These are phyloP conservation scores for Puccinia hordei DNA, from an alignment of 1,284 basidiomycete genomes.

Conservation along the genomic window DNA sequence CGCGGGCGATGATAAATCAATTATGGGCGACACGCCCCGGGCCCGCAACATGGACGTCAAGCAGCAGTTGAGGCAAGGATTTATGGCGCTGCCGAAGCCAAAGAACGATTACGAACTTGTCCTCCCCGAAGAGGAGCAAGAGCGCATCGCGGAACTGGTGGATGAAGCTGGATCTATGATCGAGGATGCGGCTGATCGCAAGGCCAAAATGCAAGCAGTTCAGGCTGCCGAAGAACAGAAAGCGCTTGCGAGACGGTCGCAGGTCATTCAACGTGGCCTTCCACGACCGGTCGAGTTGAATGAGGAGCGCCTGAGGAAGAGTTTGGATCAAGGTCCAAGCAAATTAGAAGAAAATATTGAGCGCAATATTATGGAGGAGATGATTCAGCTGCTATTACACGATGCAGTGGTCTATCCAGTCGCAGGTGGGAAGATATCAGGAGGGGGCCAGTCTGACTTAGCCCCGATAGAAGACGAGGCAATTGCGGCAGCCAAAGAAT, in stretches of 20 bases:
- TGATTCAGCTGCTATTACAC: conserved; percentile 78
- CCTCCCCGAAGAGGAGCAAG: conserved; percentile 80
- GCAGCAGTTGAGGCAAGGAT: conserved; percentile 75
- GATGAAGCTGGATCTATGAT: conserved; percentile 63
- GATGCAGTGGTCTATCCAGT: conserved; percentile 86
- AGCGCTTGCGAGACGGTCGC: conserved; percentile 76
- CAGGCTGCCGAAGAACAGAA: conserved; percentile 77
- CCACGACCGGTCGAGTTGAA: conserved; percentile 77
- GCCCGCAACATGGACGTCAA: conserved; percentile 69
- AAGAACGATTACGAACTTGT: conserved; percentile 98
- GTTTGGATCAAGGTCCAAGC: conserved; percentile 63
- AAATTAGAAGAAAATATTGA: conserved; percentile 61
- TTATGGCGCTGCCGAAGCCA: conserved; percentile 81
- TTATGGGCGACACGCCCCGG: conserved; percentile 71
- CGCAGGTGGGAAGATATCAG: conserved; percentile 75
- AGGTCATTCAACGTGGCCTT: conserved; percentile 77
- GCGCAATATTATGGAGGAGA: conserved; percentile 74
- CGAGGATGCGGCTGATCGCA: conserved; percentile 90
- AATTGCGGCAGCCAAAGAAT: conserved; percentile 71
- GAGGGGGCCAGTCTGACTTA: conserved; percentile 77
- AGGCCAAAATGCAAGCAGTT: conserved; percentile 71
- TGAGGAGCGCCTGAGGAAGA: conserved; percentile 65
- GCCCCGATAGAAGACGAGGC: conserved; percentile 75
- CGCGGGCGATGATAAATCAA: conserved; percentile 65
- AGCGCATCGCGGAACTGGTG: conserved; percentile 64